Percentiles rank a stretch among this genome's conserved stretches.
Conservation (phyloP, 78 protist species). For the Dictyostelium citrinum region DNA sequence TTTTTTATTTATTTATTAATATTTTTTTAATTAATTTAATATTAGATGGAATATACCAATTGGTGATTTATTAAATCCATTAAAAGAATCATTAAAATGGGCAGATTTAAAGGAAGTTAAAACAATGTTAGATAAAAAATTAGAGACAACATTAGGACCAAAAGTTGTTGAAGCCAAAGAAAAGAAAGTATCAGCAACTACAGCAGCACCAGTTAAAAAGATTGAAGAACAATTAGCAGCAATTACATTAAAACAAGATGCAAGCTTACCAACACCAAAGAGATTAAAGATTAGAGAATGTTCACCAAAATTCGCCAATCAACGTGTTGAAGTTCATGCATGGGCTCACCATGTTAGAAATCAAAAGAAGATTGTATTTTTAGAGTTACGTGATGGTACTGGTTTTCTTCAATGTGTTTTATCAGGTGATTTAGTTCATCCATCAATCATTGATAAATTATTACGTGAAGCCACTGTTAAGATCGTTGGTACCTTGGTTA, state of each 20-base stretch:
- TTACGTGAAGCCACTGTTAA: constrained; percentile 80
- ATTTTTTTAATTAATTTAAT: background rate
- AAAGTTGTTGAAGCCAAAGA: constrained; percentile 14
- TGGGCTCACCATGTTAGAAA: constrained; percentile 94
- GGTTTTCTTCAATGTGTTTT: constrained; percentile 89
- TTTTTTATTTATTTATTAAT: background rate
- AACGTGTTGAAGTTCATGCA: constrained; percentile 86
- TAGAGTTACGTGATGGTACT: constrained; percentile 96
- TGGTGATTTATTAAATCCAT: constrained; percentile 70
- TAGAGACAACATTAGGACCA: constrained; percentile 41
- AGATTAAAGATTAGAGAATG: constrained; percentile 66
- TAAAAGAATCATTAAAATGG: constrained; percentile 72
- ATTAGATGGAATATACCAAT: constrained; percentile 58
- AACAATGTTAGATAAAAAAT: constrained; percentile 15
- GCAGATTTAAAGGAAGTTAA: constrained; percentile 68
- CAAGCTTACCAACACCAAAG: constrained; percentile 59
- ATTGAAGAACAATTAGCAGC: constrained; percentile 3
- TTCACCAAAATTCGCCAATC: constrained; percentile 39
- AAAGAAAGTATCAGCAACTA: background rate
- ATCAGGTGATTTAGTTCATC: constrained; percentile 18
- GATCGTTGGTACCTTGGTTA: constrained; percentile 76
- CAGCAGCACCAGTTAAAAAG: background rate
- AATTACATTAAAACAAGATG: constrained; percentile 53
- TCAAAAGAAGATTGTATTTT: constrained; percentile 82
- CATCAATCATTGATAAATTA: constrained; percentile 44